A percentile compares a stretch with the other conserved stretches of the same genome.
These are phyloP conservation scores for Paramecium sexaurelia DNA, from an alignment of 73 alveolate species.

Conservation along the genomic window DNA sequence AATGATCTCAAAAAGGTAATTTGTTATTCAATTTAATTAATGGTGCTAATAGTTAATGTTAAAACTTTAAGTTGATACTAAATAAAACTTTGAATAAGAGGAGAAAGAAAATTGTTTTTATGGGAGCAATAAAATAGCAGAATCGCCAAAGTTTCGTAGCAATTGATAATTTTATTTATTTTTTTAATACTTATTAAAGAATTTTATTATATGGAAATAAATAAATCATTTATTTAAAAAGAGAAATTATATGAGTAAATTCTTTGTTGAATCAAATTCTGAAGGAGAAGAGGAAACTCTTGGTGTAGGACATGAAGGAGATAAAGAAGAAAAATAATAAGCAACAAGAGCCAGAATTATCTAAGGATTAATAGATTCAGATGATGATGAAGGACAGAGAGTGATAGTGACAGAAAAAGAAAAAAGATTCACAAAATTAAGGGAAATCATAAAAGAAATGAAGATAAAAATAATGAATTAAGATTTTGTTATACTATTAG, in stretches of 20 bases:
- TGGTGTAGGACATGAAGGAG: background rate
- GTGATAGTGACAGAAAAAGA: constrained; percentile 32
- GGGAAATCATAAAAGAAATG: constrained; percentile 2
- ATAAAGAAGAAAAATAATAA: background rate
- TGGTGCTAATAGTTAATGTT: constrained; percentile 1
- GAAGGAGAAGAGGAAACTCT: background rate
- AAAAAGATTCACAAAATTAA: background rate
- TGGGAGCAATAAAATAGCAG: background rate
- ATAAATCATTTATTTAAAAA: background rate
- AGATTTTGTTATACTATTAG: constrained; percentile 20
- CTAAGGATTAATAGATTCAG: constrained; percentile 6
- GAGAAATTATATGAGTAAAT: background rate
- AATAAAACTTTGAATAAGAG: background rate
- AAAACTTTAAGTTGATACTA: background rate
- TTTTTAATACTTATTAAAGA: background rate
- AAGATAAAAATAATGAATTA: background rate
- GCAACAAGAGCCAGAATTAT: background rate
- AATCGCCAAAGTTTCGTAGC: background rate
- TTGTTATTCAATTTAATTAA: background rate
- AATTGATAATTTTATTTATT: background rate
- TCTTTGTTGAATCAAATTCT: background rate
- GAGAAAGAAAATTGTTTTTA: background rate
- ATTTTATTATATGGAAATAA: background rate
- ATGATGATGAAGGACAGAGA: constrained; percentile 29
- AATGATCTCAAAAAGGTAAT: background rate